Evolutionary conservation across 1,284 basidiomycete species (phyloP).

Genomic region (Waitea zeae): DNA sequence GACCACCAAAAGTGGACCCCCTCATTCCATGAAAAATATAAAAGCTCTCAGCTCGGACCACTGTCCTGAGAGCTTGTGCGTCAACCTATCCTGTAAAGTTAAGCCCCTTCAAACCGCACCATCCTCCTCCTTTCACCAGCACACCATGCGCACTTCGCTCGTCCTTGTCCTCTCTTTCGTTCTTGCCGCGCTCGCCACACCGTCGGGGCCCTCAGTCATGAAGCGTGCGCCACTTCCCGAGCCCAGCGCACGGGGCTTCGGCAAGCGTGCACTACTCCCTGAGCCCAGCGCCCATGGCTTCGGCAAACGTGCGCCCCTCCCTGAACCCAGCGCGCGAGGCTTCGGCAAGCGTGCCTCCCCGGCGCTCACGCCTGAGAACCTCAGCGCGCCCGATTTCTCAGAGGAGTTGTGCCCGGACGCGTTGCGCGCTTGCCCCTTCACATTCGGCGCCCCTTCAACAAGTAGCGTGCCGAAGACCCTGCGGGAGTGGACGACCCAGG

Average conservation of each 20-base stretch:
- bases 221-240: background rate
- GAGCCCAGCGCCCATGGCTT: background rate
- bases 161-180: no score
- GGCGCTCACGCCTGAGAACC: background rate
- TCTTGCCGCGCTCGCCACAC: background rate
- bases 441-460: conserved; percentile 2
- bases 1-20: no score
- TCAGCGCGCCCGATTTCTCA: background rate
- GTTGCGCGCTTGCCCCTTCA: conserved; percentile 12
- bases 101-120: no score
- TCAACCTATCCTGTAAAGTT: no score
- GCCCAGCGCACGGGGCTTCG: background rate
- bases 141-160: no score
- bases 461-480: conserved; percentile 8
- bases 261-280: no score
- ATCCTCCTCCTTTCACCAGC: no score
- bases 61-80: no score
- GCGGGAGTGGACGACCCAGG: conserved; percentile 11
- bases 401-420: conserved; percentile 10
- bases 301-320: background rate
- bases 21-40: no score
- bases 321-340: background rate
- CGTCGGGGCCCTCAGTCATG: background rate
- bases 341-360: background rate
- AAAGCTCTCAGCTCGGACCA: no score